These are phyloP conservation scores for Keithomyces neogunnii DNA, from an alignment of 2,329 filamentous ascomycete genomes.

Conservation along the genomic window DNA sequence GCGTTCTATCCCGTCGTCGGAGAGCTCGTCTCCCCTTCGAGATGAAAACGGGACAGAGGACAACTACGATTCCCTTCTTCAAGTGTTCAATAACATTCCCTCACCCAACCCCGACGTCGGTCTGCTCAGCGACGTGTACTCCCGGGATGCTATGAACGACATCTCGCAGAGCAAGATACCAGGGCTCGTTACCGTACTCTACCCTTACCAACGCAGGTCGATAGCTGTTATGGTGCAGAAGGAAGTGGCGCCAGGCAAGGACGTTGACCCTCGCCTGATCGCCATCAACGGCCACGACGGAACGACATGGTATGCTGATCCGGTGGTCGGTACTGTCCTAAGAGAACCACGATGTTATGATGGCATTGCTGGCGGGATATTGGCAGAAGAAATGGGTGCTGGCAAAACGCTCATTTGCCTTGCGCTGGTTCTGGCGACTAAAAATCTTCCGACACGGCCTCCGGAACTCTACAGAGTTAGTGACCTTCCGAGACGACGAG, in stretches of 20 bases:
- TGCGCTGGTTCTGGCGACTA: conserved; percentile 66
- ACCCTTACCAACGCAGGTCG: conserved; percentile 73
- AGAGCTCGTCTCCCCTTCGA: background rate
- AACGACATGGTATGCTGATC: conserved; percentile 60
- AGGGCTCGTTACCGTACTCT: conserved; percentile 57
- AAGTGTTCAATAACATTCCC: conserved; percentile 65
- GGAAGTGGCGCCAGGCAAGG: conserved; percentile 55
- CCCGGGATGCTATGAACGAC: conserved; percentile 43
- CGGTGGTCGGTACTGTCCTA: conserved; percentile 52
- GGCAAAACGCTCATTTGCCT: conserved; percentile 89
- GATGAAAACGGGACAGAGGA: conserved; percentile 24
- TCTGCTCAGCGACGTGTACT: conserved; percentile 38
- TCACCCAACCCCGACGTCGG: conserved; percentile 54
- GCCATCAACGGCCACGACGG: conserved; percentile 51
- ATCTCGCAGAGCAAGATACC: conserved; percentile 44
- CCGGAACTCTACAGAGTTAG: conserved; percentile 49
- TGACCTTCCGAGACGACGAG: conserved; percentile 29
- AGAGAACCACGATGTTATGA: conserved; percentile 67
- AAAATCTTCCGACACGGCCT: conserved; percentile 55
- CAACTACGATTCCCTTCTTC: conserved; percentile 46
- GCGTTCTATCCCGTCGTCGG: background rate
- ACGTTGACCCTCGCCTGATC: conserved; percentile 67
- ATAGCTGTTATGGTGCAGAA: conserved; percentile 77
- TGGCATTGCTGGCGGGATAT: conserved; percentile 63
- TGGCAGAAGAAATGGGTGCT: conserved; percentile 72